These are phyloP conservation scores for Mycena chlorophos DNA, from an alignment of 768 basidiomycete species.

Conservation along the genomic window DNA sequence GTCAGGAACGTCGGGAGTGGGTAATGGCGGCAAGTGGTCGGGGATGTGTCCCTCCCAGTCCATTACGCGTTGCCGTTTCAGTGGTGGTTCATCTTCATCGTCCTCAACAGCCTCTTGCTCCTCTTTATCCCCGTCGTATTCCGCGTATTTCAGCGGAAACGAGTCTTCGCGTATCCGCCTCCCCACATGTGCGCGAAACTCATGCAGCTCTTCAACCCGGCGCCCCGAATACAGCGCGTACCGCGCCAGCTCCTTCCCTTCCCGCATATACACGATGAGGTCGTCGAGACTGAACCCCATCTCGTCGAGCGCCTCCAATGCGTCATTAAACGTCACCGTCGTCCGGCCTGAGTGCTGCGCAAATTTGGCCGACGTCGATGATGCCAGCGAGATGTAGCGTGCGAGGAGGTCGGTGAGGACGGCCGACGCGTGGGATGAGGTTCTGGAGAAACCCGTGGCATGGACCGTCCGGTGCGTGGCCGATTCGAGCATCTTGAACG, in stretches of 20 bases:
- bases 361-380: conserved; percentile 68
- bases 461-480: conserved; percentile 71
- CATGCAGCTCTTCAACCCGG: conserved; percentile 70
- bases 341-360: conserved; percentile 75
- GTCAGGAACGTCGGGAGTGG: conserved; percentile 36
- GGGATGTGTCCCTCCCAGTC: conserved; percentile 66
- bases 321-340: conserved; percentile 57
- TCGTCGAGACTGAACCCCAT: conserved; percentile 73
- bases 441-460: conserved; percentile 73
- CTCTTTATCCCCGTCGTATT: conserved; percentile 32
- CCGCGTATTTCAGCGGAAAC: conserved; percentile 52
- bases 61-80: conserved; percentile 57
- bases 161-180: conserved; percentile 54
- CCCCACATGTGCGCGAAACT: conserved; percentile 62
- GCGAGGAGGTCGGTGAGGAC: conserved; percentile 75
- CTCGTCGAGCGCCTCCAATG: conserved; percentile 67
- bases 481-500: conserved; percentile 65
- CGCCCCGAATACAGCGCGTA: conserved; percentile 65
- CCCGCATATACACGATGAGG: conserved; percentile 63
- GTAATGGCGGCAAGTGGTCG: conserved; percentile 69
- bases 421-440: conserved; percentile 69
- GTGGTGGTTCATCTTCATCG: conserved; percentile 41
- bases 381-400: conserved; percentile 67
- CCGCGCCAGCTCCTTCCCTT: conserved; percentile 67
- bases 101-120: conserved; percentile 32